A percentile compares a stretch with the other conserved stretches of the same genome.
Evolutionary conservation across 257 asterid species (phyloP).

Genomic region (Forsythia viridissima): DNA sequence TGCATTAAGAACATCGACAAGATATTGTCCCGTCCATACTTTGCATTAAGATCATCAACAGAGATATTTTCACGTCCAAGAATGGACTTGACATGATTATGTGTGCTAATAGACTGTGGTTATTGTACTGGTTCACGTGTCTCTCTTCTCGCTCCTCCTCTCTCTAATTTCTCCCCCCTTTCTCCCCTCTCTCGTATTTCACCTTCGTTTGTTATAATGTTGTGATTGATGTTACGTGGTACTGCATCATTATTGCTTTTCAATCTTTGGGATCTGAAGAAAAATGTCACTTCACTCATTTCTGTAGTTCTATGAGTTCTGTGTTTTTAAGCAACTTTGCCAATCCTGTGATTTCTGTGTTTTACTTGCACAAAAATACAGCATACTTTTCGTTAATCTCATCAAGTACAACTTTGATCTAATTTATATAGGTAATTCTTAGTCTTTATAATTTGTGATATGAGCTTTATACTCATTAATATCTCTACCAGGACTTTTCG

Average conservation of each 20-base stretch:
- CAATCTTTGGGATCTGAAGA: background rate
- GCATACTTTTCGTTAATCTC: background rate
- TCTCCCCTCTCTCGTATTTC: background rate
- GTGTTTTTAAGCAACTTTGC: background rate
- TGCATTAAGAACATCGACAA: background rate
- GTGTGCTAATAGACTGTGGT: background rate
- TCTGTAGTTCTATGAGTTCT: constrained; percentile 7
- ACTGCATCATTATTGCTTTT: background rate
- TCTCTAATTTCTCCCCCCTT: background rate
- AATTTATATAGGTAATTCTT: constrained; percentile 1
- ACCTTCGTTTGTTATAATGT: background rate
- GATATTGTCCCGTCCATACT: background rate
- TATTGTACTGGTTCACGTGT: no score
- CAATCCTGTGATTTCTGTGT: background rate
- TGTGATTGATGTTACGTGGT: background rate
- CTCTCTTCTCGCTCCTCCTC: background rate
- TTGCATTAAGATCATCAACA: no score
- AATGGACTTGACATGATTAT: constrained; percentile 3
- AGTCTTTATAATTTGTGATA: background rate
- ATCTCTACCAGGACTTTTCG: constrained; percentile 52
- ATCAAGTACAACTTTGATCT: background rate
- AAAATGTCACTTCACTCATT: constrained; percentile 12
- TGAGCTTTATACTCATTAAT: constrained; percentile 10
- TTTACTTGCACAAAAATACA: background rate
- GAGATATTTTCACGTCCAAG: background rate